Evolutionary conservation across 306 rosid species (phyloP).

Genomic region (Quercus variabilis): DNA sequence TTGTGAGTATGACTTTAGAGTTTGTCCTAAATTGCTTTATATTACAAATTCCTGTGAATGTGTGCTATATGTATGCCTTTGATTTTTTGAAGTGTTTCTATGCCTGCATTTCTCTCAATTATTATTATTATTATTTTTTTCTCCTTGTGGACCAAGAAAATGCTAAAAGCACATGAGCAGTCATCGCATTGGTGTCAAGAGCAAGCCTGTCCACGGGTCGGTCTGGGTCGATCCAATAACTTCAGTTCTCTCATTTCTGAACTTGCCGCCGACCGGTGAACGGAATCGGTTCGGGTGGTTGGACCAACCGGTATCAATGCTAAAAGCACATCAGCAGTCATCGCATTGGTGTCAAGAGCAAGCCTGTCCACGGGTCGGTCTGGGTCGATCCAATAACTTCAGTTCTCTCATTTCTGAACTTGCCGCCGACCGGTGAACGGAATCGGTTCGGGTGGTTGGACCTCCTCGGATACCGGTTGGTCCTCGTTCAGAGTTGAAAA

Average conservation of each 20-base stretch:
- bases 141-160: neutral
- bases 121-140: neutral
- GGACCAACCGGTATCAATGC: too few relatives aligned
- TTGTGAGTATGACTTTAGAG: conserved; percentile 15
- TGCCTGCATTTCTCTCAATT: neutral
- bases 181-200: conserved; percentile 1
- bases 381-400: too few relatives aligned
- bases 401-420: too few relatives aligned
- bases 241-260: too few relatives aligned
- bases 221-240: too few relatives aligned
- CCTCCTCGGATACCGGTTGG: too few relatives aligned
- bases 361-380: too few relatives aligned
- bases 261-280: too few relatives aligned
- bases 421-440: too few relatives aligned
- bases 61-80: conserved; percentile 9
- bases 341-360: neutral
- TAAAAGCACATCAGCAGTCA: conserved; percentile 11
- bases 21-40: neutral
- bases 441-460: too few relatives aligned
- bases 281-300: too few relatives aligned
- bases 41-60: conserved; percentile 18
- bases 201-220: neutral
- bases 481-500: too few relatives aligned
- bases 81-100: neutral
- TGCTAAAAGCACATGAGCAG: conserved; percentile 9